Evolutionary conservation across 208 protist species (phyloP), one percentile per base, ranked within the genome.

Genomic region (Crithidia acanthocephali): DNA sequence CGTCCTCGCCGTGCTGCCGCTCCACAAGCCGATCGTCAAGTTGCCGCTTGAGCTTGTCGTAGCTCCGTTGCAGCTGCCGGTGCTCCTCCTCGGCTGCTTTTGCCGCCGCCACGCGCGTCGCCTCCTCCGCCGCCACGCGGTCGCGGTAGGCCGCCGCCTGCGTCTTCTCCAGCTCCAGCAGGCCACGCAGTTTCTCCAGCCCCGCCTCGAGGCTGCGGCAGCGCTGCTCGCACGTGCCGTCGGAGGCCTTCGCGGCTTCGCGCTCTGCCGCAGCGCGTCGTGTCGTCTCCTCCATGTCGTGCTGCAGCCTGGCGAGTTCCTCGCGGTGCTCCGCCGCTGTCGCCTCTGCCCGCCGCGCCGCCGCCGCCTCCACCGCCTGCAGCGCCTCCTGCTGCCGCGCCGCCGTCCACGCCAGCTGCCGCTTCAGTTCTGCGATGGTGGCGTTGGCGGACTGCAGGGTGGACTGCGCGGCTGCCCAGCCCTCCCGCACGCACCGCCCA

Each of bases 1-100:
- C 87, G 20, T 82, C 87, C 62, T 91, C 90, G 67, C 42, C 61
- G 70, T 86, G 74, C 32, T 74, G 69, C 52, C 75, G 45, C 63
- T 85, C 81, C 58, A 72, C 72, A 2, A 52, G 32, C 8, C 71
- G 65, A 45, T 93, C 85, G 22, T 86, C 60, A 20, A 93, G 65
- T 40, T 77, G 81, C 4, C 76, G 77, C 55, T 75, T 45, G 8
- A 82, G 61, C 22, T 76, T 76, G 53, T 88, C 81, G 51, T 77
- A 61, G 45, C 76, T 72, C 37, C 68, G 74, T 37, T 74, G 66
- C 40, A 81, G 51, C 0, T 45, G 28, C 5, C 63, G 61, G 22
- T 63, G 76, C 72, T 83, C 81, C 56, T 90, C 84, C 40, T 74
- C 30, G 18, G 55, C 53, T 1, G n/a, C 40, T 9, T 40, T 56